phyloP scores from a whole-genome alignment of 768 basidiomycete species.

The Lentinula sp. region DNA sequence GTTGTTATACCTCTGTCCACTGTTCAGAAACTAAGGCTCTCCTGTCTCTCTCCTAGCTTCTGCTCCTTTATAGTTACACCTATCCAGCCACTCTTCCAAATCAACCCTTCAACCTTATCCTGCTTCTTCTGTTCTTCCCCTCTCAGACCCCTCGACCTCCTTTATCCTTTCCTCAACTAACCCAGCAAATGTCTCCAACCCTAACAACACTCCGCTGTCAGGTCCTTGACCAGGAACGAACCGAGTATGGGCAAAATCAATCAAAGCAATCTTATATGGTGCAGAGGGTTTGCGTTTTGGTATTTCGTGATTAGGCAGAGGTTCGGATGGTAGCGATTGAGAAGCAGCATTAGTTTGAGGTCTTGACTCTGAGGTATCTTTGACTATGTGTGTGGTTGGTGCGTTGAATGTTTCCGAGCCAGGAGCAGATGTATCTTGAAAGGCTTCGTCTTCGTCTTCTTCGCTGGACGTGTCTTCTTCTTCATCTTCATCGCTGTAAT shows the following conservation, averaged over 20 bases:
- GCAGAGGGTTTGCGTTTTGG: constrained; percentile 27
- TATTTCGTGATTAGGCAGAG: constrained; percentile 1
- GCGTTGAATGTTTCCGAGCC: background rate
- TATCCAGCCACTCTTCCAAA: too few species aligned
- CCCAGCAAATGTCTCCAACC: constrained; percentile 57
- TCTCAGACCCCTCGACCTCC: constrained; percentile 23
- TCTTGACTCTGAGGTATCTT: background rate
- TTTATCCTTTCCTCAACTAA: constrained; percentile 56
- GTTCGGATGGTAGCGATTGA: constrained; percentile 6
- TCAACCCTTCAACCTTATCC: too few species aligned
- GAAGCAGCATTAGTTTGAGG: background rate
- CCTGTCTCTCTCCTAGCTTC: too few species aligned
- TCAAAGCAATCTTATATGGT: constrained; percentile 67
- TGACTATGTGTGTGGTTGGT: too few species aligned
- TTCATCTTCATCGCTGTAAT: constrained; percentile 20
- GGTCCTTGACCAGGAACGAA: constrained; percentile 64
- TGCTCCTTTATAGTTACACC: too few species aligned
- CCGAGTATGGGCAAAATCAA: constrained; percentile 92
- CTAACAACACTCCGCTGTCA: constrained; percentile 72
- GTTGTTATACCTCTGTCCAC: too few species aligned
- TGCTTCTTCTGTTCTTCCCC: too few species aligned
- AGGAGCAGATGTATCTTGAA: constrained; percentile 14
- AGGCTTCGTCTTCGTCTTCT: constrained; percentile 28
- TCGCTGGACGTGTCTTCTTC: constrained; percentile 30
- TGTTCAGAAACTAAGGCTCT: too few species aligned